phyloP scores from a whole-genome alignment of 805 yeast species.

The Metschnikowia aberdeeniae region DNA sequence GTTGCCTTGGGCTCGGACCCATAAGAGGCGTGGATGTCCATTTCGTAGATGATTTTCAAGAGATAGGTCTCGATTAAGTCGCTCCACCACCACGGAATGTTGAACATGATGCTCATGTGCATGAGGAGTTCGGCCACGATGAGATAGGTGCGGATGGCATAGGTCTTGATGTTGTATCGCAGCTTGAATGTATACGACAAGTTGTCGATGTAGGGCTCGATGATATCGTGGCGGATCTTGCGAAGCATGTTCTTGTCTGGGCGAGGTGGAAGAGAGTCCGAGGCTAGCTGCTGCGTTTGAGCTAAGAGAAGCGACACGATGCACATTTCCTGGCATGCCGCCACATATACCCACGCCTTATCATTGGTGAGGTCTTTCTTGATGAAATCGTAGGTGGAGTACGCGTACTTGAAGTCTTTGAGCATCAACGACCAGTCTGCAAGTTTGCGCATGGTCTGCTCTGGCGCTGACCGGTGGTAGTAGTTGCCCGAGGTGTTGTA shows the following conservation, averaged over 20 bases:
- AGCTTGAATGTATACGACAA: slow-evolving; percentile 72
- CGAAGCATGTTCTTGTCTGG: slow-evolving; percentile 40
- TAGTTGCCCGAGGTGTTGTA: slow-evolving; percentile 52
- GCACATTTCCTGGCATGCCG: slow-evolving; percentile 86
- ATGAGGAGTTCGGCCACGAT: slow-evolving; percentile 68
- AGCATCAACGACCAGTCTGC: slow-evolving; percentile 93
- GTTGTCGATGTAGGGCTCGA: slow-evolving; percentile 64
- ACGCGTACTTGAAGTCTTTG: slow-evolving; percentile 83
- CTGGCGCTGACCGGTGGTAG: slow-evolving; percentile 61
- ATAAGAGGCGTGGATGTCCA: slow-evolving; percentile 39
- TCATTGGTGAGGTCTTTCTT: slow-evolving; percentile 74
- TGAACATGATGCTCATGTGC: slow-evolving; percentile 39
- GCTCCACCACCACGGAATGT: slow-evolving; percentile 44
- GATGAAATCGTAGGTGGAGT: slow-evolving; percentile 75
- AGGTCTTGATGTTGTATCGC: slow-evolving; percentile 63
- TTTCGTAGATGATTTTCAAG: slow-evolving; percentile 44
- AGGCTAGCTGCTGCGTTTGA: slow-evolving; percentile 32
- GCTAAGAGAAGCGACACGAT: slow-evolving; percentile 68
- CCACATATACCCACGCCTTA: slow-evolving; percentile 75
- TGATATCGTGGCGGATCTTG: slow-evolving; percentile 49
- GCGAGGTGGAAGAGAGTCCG: slow-evolving; percentile 17
- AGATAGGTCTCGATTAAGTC: slow-evolving; percentile 41
- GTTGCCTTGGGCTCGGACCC: slow-evolving; percentile 42
- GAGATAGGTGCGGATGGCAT: slow-evolving; percentile 64
- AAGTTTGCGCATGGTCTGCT: slow-evolving; percentile 69